Evolutionary conservation across 2,329 filamentous ascomycete genomes (phyloP).

Genomic region (Corynespora cassiicola): DNA sequence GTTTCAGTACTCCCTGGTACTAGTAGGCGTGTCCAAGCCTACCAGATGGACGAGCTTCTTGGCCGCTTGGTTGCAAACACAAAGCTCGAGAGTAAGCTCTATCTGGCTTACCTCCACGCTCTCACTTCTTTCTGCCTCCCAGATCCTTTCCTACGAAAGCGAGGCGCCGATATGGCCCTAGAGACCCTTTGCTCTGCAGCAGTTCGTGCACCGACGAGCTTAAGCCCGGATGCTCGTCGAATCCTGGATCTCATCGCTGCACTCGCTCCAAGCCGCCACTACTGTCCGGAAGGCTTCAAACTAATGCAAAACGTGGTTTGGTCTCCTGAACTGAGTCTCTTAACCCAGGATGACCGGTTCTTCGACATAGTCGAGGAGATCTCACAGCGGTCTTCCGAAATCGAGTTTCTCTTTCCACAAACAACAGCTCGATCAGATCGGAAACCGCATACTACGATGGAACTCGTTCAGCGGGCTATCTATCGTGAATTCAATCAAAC

Average conservation of each 20-base stretch:
- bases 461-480: slow-evolving; percentile 6
- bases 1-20: slow-evolving; percentile 21
- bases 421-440: too few relatives aligned
- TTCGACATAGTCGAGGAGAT: slow-evolving; percentile 24
- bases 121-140: slow-evolving; percentile 60
- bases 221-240: slow-evolving; percentile 30
- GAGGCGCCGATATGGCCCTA: slow-evolving; percentile 63
- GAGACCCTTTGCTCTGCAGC: slow-evolving; percentile 57
- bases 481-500: slow-evolving; percentile 8
- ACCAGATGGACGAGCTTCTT: slow-evolving; percentile 57
- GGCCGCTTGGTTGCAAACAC: slow-evolving; percentile 60
- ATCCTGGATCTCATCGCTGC: slow-evolving; percentile 34
- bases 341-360: slow-evolving; percentile 40
- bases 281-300: slow-evolving; percentile 51
- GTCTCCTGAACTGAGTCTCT: slow-evolving; percentile 45
- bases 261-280: slow-evolving; percentile 45
- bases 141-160: slow-evolving; percentile 56
- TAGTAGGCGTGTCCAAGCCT: slow-evolving; percentile 48
- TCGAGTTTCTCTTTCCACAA: slow-evolving; percentile 19
- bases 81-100: slow-evolving; percentile 59
- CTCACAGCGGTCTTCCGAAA: slow-evolving; percentile 25
- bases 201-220: slow-evolving; percentile 54
- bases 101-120: slow-evolving; percentile 60
- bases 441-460: too few relatives aligned
- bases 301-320: slow-evolving; percentile 55